Percentiles rank a stretch among this genome's conserved stretches.
Conservation (phyloP, 805 yeast genomes). For the Ogataea philodendri region DNA sequence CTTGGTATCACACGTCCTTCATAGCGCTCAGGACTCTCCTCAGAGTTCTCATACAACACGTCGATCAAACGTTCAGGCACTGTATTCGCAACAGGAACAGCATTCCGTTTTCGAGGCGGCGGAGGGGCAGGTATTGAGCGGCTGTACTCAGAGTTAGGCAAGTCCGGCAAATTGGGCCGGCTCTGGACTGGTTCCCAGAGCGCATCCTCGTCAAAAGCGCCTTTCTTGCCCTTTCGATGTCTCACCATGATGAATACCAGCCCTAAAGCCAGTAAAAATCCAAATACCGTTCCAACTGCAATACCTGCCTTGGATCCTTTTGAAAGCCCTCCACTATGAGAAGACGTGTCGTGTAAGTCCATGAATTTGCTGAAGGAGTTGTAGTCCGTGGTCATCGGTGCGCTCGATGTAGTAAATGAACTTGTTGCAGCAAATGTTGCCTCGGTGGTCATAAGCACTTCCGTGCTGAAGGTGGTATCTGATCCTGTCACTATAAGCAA, state of each 20-base stretch:
- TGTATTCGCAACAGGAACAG: conserved; percentile 14
- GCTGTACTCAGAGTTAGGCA: too few species aligned
- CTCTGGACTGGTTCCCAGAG: conserved; percentile 1
- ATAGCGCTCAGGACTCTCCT: conserved; percentile 17
- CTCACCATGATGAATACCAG: conserved; percentile 16
- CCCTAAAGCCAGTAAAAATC: conserved; percentile 15
- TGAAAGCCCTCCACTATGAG: conserved; percentile 10
- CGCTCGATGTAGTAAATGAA: conserved; percentile 17
- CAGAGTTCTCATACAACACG: conserved; percentile 30
- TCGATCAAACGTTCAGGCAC: conserved; percentile 29
- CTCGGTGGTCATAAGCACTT: conserved; percentile 22
- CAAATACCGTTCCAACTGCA: conserved; percentile 28
- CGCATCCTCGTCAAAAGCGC: conserved; percentile 1
- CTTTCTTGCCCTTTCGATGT: conserved; percentile 8
- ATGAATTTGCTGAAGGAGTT: conserved; percentile 17
- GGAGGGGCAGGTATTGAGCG: conserved; percentile 25
- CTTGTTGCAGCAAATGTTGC: conserved; percentile 17
- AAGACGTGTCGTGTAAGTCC: neutral
- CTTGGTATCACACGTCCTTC: neutral
- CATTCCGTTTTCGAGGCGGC: conserved; percentile 13
- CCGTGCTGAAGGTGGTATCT: conserved; percentile 27
- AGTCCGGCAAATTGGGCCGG: neutral
- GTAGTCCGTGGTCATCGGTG: conserved; percentile 32
- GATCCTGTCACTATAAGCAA: conserved; percentile 30
- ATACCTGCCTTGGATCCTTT: conserved; percentile 32